Evolutionary conservation across 2,329 filamentous ascomycete species (phyloP).

Genomic region (Biscogniauxia marginata): DNA sequence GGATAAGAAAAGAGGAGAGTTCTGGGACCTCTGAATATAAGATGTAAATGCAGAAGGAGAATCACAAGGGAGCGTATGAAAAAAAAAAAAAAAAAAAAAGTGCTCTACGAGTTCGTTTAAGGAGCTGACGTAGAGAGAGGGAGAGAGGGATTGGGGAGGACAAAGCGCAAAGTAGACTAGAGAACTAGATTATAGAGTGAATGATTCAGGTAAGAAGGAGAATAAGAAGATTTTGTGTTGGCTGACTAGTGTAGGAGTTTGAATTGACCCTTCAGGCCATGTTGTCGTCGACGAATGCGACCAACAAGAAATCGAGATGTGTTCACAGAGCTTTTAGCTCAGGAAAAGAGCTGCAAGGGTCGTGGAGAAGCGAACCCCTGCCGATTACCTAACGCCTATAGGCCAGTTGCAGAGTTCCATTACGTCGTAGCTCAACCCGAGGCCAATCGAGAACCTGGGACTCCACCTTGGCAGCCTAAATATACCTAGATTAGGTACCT

Average conservation of each 20-base stretch:
- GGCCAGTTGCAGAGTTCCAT: too few relatives aligned
- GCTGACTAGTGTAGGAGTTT: too few relatives aligned
- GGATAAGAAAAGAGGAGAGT: too few relatives aligned
- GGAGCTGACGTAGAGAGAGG: too few relatives aligned
- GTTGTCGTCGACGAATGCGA: slow-evolving; percentile 1
- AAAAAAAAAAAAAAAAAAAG: background rate
- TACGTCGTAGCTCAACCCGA: too few relatives aligned
- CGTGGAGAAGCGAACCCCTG: background rate
- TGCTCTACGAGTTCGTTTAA: background rate
- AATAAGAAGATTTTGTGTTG: too few relatives aligned
- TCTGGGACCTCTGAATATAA: background rate
- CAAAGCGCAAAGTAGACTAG: background rate
- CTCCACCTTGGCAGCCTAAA: background rate
- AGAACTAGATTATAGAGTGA: background rate
- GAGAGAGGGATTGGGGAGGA: too few relatives aligned
- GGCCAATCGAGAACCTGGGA: background rate
- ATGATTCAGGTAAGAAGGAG: background rate
- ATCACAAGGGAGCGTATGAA: background rate
- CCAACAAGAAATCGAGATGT: slow-evolving; percentile 20
- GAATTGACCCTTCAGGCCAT: slow-evolving; percentile 3
- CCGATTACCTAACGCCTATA: background rate
- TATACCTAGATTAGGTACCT: too few relatives aligned
- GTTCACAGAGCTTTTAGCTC: slow-evolving; percentile 10
- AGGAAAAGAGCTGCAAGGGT: background rate
- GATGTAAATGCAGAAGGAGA: background rate